Percentiles rank a stretch among this genome's conserved stretches.
These are phyloP conservation scores for Ustilago cynodontis DNA, from an alignment of 1,284 basidiomycete species.

Conservation along the genomic window DNA sequence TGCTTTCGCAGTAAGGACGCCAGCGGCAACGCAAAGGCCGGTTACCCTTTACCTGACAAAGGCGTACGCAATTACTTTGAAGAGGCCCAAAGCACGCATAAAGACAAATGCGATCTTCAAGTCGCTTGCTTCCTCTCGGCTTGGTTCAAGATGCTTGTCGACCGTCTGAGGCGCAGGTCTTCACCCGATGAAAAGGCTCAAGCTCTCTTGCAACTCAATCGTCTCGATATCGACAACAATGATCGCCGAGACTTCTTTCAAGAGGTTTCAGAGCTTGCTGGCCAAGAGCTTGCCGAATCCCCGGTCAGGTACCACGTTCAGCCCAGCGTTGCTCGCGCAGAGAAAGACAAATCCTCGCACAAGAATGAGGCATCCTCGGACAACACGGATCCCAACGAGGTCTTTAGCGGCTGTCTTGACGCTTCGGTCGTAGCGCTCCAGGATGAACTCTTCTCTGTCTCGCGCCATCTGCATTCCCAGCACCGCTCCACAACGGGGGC, in stretches of 20 bases:
- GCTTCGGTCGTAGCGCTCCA: background rate
- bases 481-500: background rate
- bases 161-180: background rate
- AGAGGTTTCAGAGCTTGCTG: background rate
- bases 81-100: background rate
- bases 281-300: background rate
- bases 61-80: constrained; percentile 5
- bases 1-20: too few relatives aligned
- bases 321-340: too few relatives aligned
- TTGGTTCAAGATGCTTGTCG: constrained; percentile 7
- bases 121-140: constrained; percentile 7
- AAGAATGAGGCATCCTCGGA: too few relatives aligned
- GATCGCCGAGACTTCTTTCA: background rate
- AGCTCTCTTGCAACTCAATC: constrained; percentile 5
- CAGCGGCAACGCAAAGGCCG: too few relatives aligned
- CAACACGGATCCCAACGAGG: background rate
- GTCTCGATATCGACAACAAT: background rate
- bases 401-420: background rate
- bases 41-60: too few relatives aligned
- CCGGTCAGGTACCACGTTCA: background rate
- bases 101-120: background rate
- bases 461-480: background rate
- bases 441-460: background rate
- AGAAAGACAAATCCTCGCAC: too few relatives aligned
- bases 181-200: background rate